A percentile compares a stretch with the other conserved stretches of the same genome.
Conservation (phyloP, 2,329 filamentous ascomycete genomes). For the Fusarium sp. region DNA sequence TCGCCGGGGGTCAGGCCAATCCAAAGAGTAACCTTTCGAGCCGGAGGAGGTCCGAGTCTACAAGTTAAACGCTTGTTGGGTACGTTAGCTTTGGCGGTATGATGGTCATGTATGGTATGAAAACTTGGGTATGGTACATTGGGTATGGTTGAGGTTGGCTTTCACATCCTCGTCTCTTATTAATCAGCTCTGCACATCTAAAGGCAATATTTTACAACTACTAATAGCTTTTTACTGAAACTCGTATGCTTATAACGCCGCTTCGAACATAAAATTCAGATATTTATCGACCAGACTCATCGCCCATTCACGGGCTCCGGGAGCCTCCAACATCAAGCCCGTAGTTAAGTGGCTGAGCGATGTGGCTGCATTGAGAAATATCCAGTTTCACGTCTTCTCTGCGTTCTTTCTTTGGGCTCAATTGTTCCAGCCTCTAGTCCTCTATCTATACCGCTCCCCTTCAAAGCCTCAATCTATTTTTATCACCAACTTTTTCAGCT, state of each 20-base stretch:
- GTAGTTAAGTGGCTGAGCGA: neutral
- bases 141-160: neutral
- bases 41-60: slow-evolving; percentile 20
- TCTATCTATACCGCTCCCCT: neutral
- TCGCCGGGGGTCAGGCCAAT: slow-evolving; percentile 25
- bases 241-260: neutral
- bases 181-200: neutral
- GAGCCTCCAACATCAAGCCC: neutral
- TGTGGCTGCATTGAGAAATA: neutral
- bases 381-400: neutral
- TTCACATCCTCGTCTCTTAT: neutral
- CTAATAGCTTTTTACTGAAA: neutral
- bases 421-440: neutral
- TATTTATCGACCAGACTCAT: neutral
- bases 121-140: neutral
- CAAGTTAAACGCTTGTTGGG: neutral
- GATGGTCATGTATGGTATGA: neutral
- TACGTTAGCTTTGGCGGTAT: neutral
- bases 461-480: neutral
- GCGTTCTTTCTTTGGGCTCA: neutral
- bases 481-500: neutral
- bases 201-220: neutral
- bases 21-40: slow-evolving; percentile 22
- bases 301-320: neutral
- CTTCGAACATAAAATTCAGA: neutral